Base-by-base conservation (phyloP, 139 green algal species). In the Chara braunii region DNA sequence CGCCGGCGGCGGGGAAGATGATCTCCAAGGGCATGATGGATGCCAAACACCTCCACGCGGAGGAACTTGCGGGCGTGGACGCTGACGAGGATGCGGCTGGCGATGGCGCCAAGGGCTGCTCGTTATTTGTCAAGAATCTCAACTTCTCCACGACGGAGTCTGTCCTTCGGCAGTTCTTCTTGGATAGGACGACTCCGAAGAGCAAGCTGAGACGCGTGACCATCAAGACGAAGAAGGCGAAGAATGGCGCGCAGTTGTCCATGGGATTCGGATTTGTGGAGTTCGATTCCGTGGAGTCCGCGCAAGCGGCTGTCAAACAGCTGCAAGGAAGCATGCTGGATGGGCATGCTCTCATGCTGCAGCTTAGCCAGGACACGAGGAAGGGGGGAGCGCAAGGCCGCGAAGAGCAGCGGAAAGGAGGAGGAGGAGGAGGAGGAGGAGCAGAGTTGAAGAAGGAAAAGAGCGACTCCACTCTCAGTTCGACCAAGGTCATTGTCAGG, bases 71-170 rank as follows among this genome's bases (percentile, higher is more conserved):
- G 12, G 22, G 29, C n/a, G 35, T 9, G 24, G 65, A 2, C 44
- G 54, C 3, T n/a, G 42, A 60, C 28, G 43, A 11, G 3, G 64
- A 14, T 9, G 24, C 48, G 8, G 64, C 37, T 3, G 59, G 33
- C 30, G 32, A 37, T 57, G 61, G 2, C 2, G 37, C 52, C 26
- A 29, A 77, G 65, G 35, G 43, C n/a, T 1, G 3, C 8, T 51
- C 7, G 30, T 18, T 84, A 43, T 99, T 90, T 63, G 89, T 99
- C 1, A 99, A 99, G 76, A 96, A 96, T 55, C 62, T 99, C 40
- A 78, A 86, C 2, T 99, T 95, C 62, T 74, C 51, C 32, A 97
- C 92, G 9, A 84, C 57, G 1, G 85, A 91, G 26, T 60, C 45
- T 2, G 63, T 37, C 7, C 77, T 98, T 11, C 55, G 50, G 40